phyloP scores from a whole-genome alignment of 352 stramenopile genomes.

The Globisporangium barbulae region DNA sequence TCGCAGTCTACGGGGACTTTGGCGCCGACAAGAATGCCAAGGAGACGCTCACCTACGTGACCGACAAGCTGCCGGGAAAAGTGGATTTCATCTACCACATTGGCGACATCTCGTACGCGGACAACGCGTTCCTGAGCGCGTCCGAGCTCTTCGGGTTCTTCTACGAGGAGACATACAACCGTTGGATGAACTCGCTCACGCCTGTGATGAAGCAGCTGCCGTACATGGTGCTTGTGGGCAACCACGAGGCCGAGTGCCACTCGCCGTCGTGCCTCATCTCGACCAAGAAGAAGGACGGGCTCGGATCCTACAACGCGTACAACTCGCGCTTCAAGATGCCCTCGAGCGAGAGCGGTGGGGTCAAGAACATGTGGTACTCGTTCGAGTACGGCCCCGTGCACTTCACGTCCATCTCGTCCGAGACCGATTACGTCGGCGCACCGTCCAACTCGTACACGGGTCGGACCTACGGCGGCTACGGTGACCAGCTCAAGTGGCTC shows the following conservation, averaged over 20 bases:
- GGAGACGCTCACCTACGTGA: constrained; percentile 33
- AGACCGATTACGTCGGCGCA: constrained; percentile 56
- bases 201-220: constrained; percentile 52
- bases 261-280: constrained; percentile 57
- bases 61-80: constrained; percentile 23
- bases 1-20: constrained; percentile 55
- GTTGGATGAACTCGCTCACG: constrained; percentile 71
- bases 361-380: constrained; percentile 87
- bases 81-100: constrained; percentile 71
- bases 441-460: constrained; percentile 43
- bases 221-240: constrained; percentile 85
- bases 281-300: constrained; percentile 35
- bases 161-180: constrained; percentile 87
- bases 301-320: constrained; percentile 84
- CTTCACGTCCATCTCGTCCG: constrained; percentile 76
- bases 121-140: constrained; percentile 24
- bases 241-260: constrained; percentile 89
- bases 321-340: constrained; percentile 88
- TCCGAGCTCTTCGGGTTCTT: constrained; percentile 55
- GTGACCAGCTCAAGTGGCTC: constrained; percentile 50
- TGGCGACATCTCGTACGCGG: constrained; percentile 61
- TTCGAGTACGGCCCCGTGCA: constrained; percentile 84
- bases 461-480: constrained; percentile 39
- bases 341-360: constrained; percentile 48
- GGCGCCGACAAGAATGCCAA: constrained; percentile 40